Evolutionary conservation across 345 rosid species (phyloP), one percentile per base, ranked within the genome.

Genomic region (Diplotaxis tenuifolia): DNA sequence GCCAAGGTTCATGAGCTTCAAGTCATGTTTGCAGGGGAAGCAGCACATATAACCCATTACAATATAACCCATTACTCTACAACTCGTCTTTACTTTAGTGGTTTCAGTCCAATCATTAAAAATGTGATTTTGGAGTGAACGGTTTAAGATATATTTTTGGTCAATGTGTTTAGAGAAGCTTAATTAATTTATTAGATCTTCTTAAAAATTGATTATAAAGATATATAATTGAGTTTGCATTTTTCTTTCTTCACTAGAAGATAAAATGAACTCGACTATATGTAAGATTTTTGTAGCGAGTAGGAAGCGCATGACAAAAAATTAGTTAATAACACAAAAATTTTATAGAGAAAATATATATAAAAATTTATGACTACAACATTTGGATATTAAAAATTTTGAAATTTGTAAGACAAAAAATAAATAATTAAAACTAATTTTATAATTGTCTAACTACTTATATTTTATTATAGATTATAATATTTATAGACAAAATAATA

Each of bases 1-100:
- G 62, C 9, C 52, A 72, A 67, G 70, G 70, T 67, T 53, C 42
- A 42, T 27, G 77, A 67, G 55, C 87, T 95, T 45, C 96, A 89
- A 75, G 80, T 91, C 29, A 81, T 91, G 73, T 95, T 95, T 84
- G 99, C 99, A 66, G 99, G 96, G 73, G 99, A 95, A 70, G 96
- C 91, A 53, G 91, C 99, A 22, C 97, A 90, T 68, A 85, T 92
- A 83, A 91, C 91, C 53, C 96, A 94, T 66, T 94, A 94, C 75
- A 91, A 97, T 2, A 91, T 97, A 4, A 91, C 96, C 57, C 97
- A 89, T 65, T 97, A 97, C 27, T 97, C 98, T 65, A n/a, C n/a
- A n/a, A n/a, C n/a, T n/a, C n/a, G n/a, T n/a, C n/a, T n/a, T n/a
- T 94, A 89, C 79, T 86, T 80, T 68, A 91, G 97, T 79, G 97